Conservation (phyloP, 129 eudicot genomes). For the Cynara cardunculus region DNA sequence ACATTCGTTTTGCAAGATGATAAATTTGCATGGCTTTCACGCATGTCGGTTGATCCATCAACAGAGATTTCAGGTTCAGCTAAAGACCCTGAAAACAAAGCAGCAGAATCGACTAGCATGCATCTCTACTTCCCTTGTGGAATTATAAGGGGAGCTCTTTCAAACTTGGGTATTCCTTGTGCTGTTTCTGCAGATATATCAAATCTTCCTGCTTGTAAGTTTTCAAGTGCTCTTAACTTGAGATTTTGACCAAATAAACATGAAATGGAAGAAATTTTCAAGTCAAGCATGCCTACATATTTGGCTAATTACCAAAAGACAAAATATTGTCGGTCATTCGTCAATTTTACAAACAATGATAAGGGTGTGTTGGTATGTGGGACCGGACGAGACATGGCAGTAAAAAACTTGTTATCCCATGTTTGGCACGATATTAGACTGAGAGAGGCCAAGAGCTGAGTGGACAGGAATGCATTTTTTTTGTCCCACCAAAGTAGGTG, state of each 20-base stretch:
- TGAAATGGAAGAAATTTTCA: neutral
- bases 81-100: slow-evolving; percentile 78
- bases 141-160: slow-evolving; percentile 91
- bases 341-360: neutral
- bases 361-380: neutral
- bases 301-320: neutral
- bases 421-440: neutral
- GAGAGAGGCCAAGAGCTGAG: neutral
- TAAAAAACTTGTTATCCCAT: neutral
- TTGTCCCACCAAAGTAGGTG: neutral
- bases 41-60: slow-evolving; percentile 58
- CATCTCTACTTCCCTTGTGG: slow-evolving; percentile 97
- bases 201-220: slow-evolving; percentile 92
- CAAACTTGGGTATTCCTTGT: slow-evolving; percentile 96
- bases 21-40: slow-evolving; percentile 87
- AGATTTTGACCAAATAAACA: neutral
- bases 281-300: neutral
- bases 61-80: slow-evolving; percentile 36
- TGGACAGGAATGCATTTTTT: neutral
- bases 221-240: neutral
- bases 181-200: slow-evolving; percentile 99
- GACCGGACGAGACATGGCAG: neutral
- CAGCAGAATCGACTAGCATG: slow-evolving; percentile 79
- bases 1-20: slow-evolving; percentile 97
- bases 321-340: neutral